Percentiles rank a stretch among this genome's conserved stretches.
phyloP scores from a whole-genome alignment of 495 filamentous ascomycete species.

The Rostrohypoxylon terebratum region DNA sequence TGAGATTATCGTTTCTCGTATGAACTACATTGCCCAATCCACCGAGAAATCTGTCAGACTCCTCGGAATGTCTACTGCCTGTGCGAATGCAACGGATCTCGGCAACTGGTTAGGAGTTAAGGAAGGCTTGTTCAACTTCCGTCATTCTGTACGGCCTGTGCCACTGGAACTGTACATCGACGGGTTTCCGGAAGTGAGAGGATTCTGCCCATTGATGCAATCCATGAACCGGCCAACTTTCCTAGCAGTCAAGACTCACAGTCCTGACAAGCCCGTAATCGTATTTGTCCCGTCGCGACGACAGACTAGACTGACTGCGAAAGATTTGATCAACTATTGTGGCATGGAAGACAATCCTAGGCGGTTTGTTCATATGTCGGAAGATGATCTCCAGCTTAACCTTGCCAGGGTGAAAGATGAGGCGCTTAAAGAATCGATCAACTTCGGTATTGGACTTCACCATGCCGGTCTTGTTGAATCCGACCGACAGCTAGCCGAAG shows the following conservation, averaged over 20 bases:
- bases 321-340: constrained; percentile 95
- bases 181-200: constrained; percentile 93
- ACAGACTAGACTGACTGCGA: constrained; percentile 93
- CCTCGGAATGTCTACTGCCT: constrained; percentile 98
- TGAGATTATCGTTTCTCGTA: constrained; percentile 98
- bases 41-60: constrained; percentile 87
- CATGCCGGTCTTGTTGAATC: constrained; percentile 97
- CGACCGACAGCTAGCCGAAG: constrained; percentile 89
- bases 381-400: constrained; percentile 90
- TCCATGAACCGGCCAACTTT: constrained; percentile 99
- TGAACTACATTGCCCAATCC: constrained; percentile 99
- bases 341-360: constrained; percentile 98
- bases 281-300: constrained; percentile 97
- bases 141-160: constrained; percentile 96
- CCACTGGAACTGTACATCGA: constrained; percentile 97
- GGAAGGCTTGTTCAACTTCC: constrained; percentile 96
- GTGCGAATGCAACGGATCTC: constrained; percentile 93
- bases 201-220: constrained; percentile 98
- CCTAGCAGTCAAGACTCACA: constrained; percentile 94
- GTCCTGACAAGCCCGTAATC: constrained; percentile 95
- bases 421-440: constrained; percentile 87
- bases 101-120: constrained; percentile 98
- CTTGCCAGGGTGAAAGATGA: constrained; percentile 90
- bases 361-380: constrained; percentile 90
- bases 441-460: constrained; percentile 96